Evolutionary conservation across 805 yeast genomes (phyloP).

Genomic region (Candida boidinii): DNA sequence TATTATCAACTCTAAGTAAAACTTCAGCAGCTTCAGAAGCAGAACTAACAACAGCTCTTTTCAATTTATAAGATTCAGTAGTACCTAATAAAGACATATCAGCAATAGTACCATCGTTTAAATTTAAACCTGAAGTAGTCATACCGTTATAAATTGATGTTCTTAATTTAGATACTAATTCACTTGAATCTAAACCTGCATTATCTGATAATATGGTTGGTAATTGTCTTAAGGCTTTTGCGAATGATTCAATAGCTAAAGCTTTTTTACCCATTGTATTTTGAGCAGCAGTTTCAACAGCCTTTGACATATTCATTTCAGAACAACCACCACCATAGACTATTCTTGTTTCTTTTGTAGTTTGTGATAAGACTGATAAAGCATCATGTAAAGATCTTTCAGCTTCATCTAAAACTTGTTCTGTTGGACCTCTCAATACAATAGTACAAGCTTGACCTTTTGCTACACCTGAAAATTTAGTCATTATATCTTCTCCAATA

Average conservation of each 20-base stretch:
- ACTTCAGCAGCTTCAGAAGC: conserved; percentile 99
- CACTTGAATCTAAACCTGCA: conserved; percentile 94
- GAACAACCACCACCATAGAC: conserved; percentile 94
- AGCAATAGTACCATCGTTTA: conserved; percentile 74
- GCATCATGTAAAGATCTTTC: conserved; percentile 98
- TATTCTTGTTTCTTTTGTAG: conserved; percentile 86
- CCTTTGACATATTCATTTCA: conserved; percentile 89
- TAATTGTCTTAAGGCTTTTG: conserved; percentile 85
- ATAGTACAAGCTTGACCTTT: conserved; percentile 96
- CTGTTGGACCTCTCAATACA: conserved; percentile 96
- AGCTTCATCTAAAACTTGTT: conserved; percentile 95
- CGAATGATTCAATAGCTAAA: conserved; percentile 90
- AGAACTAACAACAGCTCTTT: conserved; percentile 86
- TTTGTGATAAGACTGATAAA: conserved; percentile 87
- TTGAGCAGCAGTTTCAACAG: conserved; percentile 89
- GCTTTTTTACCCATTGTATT: conserved; percentile 90
- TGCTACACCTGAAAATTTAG: conserved; percentile 90
- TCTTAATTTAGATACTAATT: conserved; percentile 82
- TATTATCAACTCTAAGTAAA: conserved; percentile 89
- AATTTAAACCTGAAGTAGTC: conserved; percentile 84
- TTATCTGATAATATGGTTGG: conserved; percentile 96
- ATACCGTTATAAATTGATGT: conserved; percentile 88
- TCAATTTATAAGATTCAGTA: conserved; percentile 87
- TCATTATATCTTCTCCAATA: conserved; percentile 87
- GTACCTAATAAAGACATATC: conserved; percentile 94